Conservation (phyloP, 306 rosid species). For the Canavalia gladiata region DNA sequence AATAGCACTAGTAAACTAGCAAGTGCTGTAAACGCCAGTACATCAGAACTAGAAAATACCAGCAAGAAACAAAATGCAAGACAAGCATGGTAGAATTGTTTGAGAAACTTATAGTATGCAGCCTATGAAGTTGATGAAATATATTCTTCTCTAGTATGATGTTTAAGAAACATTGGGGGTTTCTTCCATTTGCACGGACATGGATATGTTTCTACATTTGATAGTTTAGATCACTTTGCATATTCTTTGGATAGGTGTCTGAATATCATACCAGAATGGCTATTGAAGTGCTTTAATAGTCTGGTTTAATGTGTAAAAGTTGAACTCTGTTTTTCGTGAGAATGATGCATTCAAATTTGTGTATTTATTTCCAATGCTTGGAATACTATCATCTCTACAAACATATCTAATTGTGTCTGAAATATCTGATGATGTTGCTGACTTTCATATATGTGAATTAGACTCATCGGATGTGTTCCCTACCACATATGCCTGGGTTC, state of each 20-base stretch:
- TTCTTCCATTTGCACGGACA: not conserved
- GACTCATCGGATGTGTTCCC: not conserved
- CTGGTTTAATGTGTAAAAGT: conserved; percentile 2
- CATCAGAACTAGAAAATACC: conserved; percentile 2
- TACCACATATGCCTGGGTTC: not conserved
- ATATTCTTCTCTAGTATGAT: not conserved
- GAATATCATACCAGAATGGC: not conserved
- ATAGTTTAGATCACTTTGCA: not conserved
- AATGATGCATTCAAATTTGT: not conserved
- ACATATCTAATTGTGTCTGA: not conserved
- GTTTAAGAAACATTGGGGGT: conserved; percentile 5
- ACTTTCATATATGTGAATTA: conserved; percentile 21
- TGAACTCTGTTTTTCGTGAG: conserved; percentile 8
- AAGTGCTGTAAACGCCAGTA: not conserved
- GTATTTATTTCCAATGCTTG: not conserved
- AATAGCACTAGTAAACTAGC: not conserved
- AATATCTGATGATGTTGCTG: not conserved
- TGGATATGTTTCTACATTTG: conserved; percentile 4
- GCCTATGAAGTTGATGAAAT: conserved; percentile 13
- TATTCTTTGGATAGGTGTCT: conserved; percentile 3
- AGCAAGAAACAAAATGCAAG: conserved; percentile 22
- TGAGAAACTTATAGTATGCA: not conserved
- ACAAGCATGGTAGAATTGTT: not conserved
- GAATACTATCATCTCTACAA: not conserved
- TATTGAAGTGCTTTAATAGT: not conserved